These are phyloP conservation scores for Thielaviopsis cerberus DNA, from an alignment of 2,329 filamentous ascomycete genomes.

Conservation along the genomic window DNA sequence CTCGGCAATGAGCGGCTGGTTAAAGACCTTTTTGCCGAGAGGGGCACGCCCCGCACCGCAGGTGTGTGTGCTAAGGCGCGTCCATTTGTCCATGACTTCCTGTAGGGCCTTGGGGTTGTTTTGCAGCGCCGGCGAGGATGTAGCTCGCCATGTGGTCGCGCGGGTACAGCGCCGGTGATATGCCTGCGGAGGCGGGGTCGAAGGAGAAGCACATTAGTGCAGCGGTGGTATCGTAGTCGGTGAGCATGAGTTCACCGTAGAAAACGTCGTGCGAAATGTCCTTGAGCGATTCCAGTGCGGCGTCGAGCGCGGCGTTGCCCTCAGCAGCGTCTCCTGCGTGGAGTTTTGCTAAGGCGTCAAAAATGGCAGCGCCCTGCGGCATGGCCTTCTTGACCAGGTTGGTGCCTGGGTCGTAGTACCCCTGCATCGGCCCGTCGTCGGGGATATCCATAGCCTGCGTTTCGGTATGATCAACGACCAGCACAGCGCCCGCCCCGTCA, in stretches of 20 bases:
- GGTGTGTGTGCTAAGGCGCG: constrained; percentile 20
- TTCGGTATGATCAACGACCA: constrained; percentile 33
- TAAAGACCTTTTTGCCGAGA: constrained; percentile 4
- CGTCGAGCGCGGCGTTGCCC: constrained; percentile 23
- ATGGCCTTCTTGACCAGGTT: constrained; percentile 7
- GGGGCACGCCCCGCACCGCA: constrained; percentile 20
- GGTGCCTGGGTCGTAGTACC: constrained; percentile 26
- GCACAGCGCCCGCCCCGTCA: constrained; percentile 26
- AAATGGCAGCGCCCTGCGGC: constrained; percentile 20
- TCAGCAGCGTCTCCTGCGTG: constrained; percentile 26
- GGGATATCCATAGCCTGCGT: constrained; percentile 21
- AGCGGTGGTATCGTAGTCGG: constrained; percentile 33
- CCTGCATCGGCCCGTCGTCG: constrained; percentile 27
- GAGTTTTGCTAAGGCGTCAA: constrained; percentile 26
- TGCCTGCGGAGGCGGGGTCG: constrained; percentile 15
- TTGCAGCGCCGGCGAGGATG: constrained; percentile 38
- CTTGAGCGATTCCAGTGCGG: constrained; percentile 37
- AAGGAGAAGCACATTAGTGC: constrained; percentile 39
- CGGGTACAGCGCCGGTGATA: constrained; percentile 16
- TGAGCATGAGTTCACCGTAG: constrained; percentile 45
- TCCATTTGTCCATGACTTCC: constrained; percentile 32
- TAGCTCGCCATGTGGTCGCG: constrained; percentile 35
- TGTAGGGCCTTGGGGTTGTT: constrained; percentile 46
- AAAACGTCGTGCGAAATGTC: constrained; percentile 52
- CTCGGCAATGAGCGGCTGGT: constrained; percentile 1